Base-by-base conservation (phyloP, 345 rosid species). In the Viola odorata region DNA sequence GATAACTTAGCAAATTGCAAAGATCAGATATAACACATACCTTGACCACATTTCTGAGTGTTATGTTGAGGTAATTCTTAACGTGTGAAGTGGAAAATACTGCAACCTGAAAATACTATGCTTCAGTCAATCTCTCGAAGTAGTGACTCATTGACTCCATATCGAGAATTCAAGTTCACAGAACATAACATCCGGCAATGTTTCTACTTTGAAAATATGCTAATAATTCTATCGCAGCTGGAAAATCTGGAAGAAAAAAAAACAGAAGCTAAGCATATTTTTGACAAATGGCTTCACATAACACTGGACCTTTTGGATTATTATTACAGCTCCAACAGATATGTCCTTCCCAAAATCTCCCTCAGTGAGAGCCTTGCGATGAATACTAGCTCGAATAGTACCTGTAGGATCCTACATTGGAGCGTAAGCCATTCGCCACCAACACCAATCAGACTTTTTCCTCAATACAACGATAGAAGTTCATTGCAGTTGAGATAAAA, bases 351-450 rank as follows among this genome's bases (percentile, higher is more conserved):
- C 86, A 69, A 69, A 78, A 48, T 73, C 84, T 68, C 75, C 72
- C 44, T 85, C 85, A 4, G 66, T 59, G 37, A 88, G 67, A 45
- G 82, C 95, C 73, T 66, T 81, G 32, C 57, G 75, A 69, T 89
- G 96, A 69, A 91, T 82, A 50, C 86, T 89, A 67, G 87, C 98
- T 61, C 81, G 86, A 37, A 91, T 75, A 15, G 82, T 77, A 50
- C 86, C 96, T 0, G 89, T 84, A 39, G 96, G 95, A 74, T 91
- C 95, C 98, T 91, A 71, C 51, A 73, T 55, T 44, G 49, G 57
- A 69, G 53, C 37, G 50, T 12, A 12, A 57, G 62, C 52, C 41
- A n/a, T 7, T 53, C 57, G 49, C 12, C 37, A 53, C 44, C 11
- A 37, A 16, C 32, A 14, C n/a, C 42, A 7, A 11, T 3, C 16